phyloP scores from a whole-genome alignment of 1,139 yeast species.

The Hanseniaspora sp. region DNA sequence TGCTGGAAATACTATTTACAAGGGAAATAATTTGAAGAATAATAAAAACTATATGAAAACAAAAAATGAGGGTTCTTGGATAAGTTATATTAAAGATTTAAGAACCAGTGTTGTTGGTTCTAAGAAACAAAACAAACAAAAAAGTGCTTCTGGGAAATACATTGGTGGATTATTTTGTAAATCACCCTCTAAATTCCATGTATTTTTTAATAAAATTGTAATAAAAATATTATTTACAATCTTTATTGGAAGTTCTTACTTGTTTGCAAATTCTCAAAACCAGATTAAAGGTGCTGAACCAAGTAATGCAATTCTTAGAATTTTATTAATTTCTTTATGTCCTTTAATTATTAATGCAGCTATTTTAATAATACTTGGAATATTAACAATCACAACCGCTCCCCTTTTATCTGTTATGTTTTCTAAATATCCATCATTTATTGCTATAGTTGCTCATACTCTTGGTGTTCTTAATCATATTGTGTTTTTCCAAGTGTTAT shows the following conservation, averaged over 20 bases:
- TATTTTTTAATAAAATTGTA: slow-evolving; percentile 44
- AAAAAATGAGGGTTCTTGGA: slow-evolving; percentile 51
- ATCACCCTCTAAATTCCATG: slow-evolving; percentile 43
- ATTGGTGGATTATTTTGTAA: slow-evolving; percentile 49
- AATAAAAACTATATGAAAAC: slow-evolving; percentile 9
- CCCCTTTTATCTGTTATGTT: slow-evolving; percentile 21
- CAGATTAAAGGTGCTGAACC: slow-evolving; percentile 41
- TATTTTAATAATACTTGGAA: slow-evolving; percentile 33
- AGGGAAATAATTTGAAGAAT: slow-evolving; percentile 21
- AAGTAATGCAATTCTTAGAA: slow-evolving; percentile 45
- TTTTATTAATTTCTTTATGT: slow-evolving; percentile 35
- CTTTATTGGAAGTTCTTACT: slow-evolving; percentile 49
- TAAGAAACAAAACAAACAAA: slow-evolving; percentile 50
- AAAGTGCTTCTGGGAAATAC: slow-evolving; percentile 27
- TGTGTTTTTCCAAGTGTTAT: slow-evolving; percentile 39
- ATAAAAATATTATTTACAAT: slow-evolving; percentile 53
- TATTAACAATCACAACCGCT: slow-evolving; percentile 38
- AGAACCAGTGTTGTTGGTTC: slow-evolving; percentile 65
- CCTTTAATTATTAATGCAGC: slow-evolving; percentile 41
- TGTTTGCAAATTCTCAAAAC: slow-evolving; percentile 61
- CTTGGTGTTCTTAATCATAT: slow-evolving; percentile 37
- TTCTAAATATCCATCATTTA: slow-evolving; percentile 32
- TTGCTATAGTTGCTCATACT: slow-evolving; percentile 38
- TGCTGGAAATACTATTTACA: slow-evolving; percentile 49
- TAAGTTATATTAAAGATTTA: slow-evolving; percentile 54